A percentile compares a stretch with the other conserved stretches of the same genome.
Conservation (phyloP, 1,284 basidiomycete species). For the Ganoderma sinense region DNA sequence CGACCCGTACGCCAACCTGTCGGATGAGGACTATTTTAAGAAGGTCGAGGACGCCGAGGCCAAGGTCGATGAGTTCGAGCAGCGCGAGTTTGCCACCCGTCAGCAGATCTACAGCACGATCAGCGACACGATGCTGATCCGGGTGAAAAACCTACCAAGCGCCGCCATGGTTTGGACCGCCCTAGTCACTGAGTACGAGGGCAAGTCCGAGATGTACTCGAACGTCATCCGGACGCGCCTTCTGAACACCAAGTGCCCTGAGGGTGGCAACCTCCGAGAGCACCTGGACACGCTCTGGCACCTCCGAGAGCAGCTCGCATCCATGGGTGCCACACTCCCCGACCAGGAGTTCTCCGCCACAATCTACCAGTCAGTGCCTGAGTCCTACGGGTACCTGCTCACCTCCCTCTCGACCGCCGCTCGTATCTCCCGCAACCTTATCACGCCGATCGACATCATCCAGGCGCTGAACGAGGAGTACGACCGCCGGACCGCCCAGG, state of each 20-base stretch:
- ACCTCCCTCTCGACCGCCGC: conserved; percentile 23
- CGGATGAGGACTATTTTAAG: conserved; percentile 18
- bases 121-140: conserved; percentile 15
- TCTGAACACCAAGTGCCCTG: conserved; percentile 18
- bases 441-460: conserved; percentile 28
- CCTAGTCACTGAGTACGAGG: too few relatives aligned
- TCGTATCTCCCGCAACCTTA: conserved; percentile 18
- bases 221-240: conserved; percentile 11
- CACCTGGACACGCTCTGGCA: conserved; percentile 34
- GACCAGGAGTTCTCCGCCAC: conserved; percentile 34
- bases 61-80: conserved; percentile 15
- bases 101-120: conserved; percentile 22
- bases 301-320: conserved; percentile 29
- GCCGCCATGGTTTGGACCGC: conserved; percentile 18
- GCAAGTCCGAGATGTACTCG: conserved; percentile 19
- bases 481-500: conserved; percentile 21
- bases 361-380: conserved; percentile 35
- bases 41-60: conserved; percentile 19
- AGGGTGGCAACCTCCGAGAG: conserved; percentile 29
- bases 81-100: conserved; percentile 13
- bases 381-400: conserved; percentile 16
- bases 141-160: conserved; percentile 11
- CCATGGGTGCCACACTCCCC: conserved; percentile 25
- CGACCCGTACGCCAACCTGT: conserved; percentile 8
- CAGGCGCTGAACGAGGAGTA: conserved; percentile 29